A percentile compares a stretch with the other conserved stretches of the same genome.
These are phyloP conservation scores for Rhynchosporium agropyri DNA, from an alignment of 2,329 filamentous ascomycete genomes.

Conservation along the genomic window DNA sequence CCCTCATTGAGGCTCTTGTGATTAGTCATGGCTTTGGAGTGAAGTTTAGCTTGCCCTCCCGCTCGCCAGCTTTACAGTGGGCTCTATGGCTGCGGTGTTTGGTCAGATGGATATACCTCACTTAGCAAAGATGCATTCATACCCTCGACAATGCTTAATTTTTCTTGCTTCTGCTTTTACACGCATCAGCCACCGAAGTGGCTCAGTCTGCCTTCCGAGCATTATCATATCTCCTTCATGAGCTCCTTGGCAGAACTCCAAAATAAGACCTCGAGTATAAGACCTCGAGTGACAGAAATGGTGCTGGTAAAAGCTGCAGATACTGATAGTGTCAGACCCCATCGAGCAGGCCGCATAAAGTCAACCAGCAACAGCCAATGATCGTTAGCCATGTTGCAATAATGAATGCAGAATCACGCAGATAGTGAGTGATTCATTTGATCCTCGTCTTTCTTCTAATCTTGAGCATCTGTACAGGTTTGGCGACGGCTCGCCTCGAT, in stretches of 20 bases:
- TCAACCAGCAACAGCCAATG: slow-evolving; percentile 10
- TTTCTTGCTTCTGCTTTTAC: too few species aligned
- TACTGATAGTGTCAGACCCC: not conserved
- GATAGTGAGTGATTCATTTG: too few species aligned
- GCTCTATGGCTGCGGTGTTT: slow-evolving; percentile 1
- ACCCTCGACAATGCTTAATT: not conserved
- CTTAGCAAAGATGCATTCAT: slow-evolving; percentile 1
- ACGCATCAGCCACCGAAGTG: slow-evolving; percentile 3
- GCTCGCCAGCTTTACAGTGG: too few species aligned
- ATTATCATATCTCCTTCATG: not conserved
- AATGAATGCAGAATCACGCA: slow-evolving; percentile 2
- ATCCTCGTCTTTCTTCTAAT: too few species aligned
- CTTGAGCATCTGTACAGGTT: not conserved
- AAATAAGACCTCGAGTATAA: too few species aligned
- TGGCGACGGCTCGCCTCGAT: not conserved
- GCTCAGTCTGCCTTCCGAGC: not conserved
- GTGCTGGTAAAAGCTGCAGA: not conserved
- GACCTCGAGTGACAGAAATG: not conserved
- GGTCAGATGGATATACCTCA: not conserved
- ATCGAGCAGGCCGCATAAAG: slow-evolving; percentile 7
- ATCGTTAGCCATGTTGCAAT: slow-evolving; percentile 6
- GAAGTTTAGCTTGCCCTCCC: too few species aligned
- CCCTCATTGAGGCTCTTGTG: slow-evolving; percentile 8
- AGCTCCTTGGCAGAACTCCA: slow-evolving; percentile 2
- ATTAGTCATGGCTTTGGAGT: not conserved